Base-by-base conservation (phyloP, 306 rosid species). In the Prinsepia uniflora region DNA sequence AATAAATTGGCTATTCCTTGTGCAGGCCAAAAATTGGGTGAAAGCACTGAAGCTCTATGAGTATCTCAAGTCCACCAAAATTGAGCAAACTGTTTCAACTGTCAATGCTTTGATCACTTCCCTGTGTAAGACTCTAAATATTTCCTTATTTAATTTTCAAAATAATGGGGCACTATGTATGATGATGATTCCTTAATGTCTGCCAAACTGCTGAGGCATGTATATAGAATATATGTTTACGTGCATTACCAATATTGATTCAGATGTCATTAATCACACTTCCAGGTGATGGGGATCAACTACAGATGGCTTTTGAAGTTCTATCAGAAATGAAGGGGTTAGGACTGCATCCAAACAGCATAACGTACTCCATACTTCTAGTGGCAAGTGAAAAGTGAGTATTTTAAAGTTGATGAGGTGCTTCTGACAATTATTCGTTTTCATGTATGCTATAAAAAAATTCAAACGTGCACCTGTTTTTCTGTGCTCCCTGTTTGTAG, bases 41-140 rank as follows among this genome's bases (percentile, higher is more conserved):
- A 94, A 82, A 78, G 97, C 96, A 60, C 65, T 87, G 85, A 87
- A 83, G 77, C 88, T 94, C 58, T 94, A 87, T 56, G 88, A 87
- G 75, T 76, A 86, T 79, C 96, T 94, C 74, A 94, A 87, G 75
- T 81, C 88, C 67, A 79, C 73, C 67, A 86, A 89, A 63, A 66
- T 82, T 83, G 75, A 71, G 63, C 81, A 48, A 63, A 83, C 90
- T 65, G 97, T 89, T 82, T 86, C 98, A 77, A 88, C 96, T 65
- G 75, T 89, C 76, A 94, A 94, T 81, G 98, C 98, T 76, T 84
- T 89, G 84, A 89, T 94, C 72, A 94, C 95, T 65, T 95, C 98
- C 75, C 83, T 94, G 64, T 94, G 98, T 94, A 86, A 83, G 98
- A 84, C 53, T 55, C 39, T 44, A 20, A 46, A 10, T 36, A 47